A percentile compares a stretch with the other conserved stretches of the same genome.
phyloP scores from a whole-genome alignment of 208 protist genomes.

The Crithidia thermophila region DNA sequence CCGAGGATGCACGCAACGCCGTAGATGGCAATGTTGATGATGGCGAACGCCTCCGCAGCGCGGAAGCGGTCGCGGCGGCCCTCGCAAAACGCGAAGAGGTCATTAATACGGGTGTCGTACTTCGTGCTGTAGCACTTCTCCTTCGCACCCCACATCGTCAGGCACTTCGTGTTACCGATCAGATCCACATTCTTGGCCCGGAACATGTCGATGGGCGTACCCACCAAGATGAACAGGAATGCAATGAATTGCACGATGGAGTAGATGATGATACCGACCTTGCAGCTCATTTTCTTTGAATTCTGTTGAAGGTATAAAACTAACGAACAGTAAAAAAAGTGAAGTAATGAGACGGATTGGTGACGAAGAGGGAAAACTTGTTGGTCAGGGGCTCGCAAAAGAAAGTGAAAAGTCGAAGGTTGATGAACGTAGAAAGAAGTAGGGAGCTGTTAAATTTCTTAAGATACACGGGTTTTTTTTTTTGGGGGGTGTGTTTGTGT shows the following conservation, averaged over 20 bases:
- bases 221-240: slow-evolving; percentile 48
- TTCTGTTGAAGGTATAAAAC: too few species aligned
- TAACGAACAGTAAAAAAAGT: too few species aligned
- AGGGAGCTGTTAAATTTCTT: too few species aligned
- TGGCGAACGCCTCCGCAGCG: slow-evolving; percentile 34
- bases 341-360: too few species aligned
- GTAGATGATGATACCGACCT: slow-evolving; percentile 54
- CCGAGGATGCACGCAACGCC: slow-evolving; percentile 14
- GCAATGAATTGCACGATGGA: slow-evolving; percentile 19
- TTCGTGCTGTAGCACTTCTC: slow-evolving; percentile 2
- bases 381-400: too few species aligned
- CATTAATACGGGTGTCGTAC: slow-evolving; percentile 1
- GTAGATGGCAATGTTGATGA: slow-evolving; percentile 32
- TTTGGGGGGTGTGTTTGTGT: too few species aligned
- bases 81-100: slow-evolving; percentile 23
- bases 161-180: slow-evolving; percentile 14
- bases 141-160: slow-evolving; percentile 46
- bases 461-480: too few species aligned
- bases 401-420: too few species aligned
- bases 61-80: slow-evolving; percentile 35
- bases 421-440: too few species aligned
- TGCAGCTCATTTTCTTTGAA: slow-evolving; percentile 6
- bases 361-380: too few species aligned
- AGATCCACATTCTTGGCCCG: slow-evolving; percentile 11
- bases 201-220: slow-evolving; percentile 55